Evolutionary conservation across 768 basidiomycete species (phyloP).

Genomic region (Tulasnella sp.): DNA sequence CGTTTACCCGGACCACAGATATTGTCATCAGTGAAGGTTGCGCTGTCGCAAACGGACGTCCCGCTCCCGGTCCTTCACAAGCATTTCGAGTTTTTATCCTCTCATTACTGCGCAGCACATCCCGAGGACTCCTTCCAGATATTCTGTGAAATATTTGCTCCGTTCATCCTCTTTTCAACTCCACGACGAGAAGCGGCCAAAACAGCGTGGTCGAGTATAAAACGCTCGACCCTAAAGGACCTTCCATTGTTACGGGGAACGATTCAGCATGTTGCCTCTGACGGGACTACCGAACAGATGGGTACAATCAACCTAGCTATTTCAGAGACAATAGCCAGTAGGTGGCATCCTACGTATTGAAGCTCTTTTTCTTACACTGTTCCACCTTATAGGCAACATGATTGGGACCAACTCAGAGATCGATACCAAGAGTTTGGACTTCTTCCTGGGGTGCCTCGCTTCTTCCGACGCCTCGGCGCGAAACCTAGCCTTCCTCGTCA

Average conservation of each 20-base stretch:
- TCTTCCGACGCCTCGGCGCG: constrained; percentile 41
- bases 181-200: constrained; percentile 51
- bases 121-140: constrained; percentile 24
- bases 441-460: constrained; percentile 41
- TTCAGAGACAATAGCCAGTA: constrained; percentile 55
- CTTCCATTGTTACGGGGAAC: constrained; percentile 26
- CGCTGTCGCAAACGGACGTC: constrained; percentile 17
- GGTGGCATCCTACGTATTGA: constrained; percentile 14
- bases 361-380: not conserved
- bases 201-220: constrained; percentile 59
- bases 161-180: constrained; percentile 63
- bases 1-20: not conserved
- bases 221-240: constrained; percentile 1
- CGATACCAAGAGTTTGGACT: constrained; percentile 33
- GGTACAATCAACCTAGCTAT: constrained; percentile 41
- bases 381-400: constrained; percentile 45
- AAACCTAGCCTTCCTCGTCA: constrained; percentile 46
- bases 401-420: constrained; percentile 40
- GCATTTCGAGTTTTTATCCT: constrained; percentile 46
- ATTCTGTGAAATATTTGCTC: constrained; percentile 42
- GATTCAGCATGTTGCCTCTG: constrained; percentile 15
- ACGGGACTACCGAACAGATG: constrained; percentile 32
- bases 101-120: constrained; percentile 31
- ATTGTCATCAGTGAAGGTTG: not conserved
- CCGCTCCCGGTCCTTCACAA: constrained; percentile 40